A percentile compares a stretch with the other conserved stretches of the same genome.
Conservation (phyloP, 129 eudicot genomes). For the Sambucus nigra region DNA sequence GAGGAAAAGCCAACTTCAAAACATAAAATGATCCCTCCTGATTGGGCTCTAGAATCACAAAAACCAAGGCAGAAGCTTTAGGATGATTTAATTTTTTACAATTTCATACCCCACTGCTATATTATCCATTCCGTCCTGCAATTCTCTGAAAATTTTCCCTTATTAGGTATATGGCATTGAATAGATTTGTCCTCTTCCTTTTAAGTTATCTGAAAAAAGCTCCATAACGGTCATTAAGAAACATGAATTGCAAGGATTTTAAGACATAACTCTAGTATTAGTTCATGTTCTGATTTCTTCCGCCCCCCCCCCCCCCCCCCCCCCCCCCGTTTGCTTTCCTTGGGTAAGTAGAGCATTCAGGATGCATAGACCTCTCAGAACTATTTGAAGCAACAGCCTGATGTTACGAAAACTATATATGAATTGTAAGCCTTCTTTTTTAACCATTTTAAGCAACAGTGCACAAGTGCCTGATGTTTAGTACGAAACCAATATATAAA, state of each 20-base stretch:
- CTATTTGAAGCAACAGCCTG: no score
- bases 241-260: neutral
- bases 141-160: neutral
- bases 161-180: neutral
- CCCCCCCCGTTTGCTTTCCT: no score
- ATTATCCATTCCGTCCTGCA: neutral
- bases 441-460: no score
- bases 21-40: slow-evolving; percentile 52
- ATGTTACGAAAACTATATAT: no score
- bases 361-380: no score
- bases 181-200: neutral
- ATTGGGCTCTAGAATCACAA: slow-evolving; percentile 51
- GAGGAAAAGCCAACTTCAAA: slow-evolving; percentile 41
- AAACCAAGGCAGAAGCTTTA: slow-evolving; percentile 39
- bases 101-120: neutral
- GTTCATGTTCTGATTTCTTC: no score
- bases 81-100: neutral
- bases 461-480: no score
- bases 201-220: neutral
- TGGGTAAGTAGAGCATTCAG: no score
- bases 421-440: no score
- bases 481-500: no score
- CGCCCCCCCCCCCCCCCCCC: no score
- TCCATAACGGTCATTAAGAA: neutral
- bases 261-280: neutral